Evolutionary conservation across 208 protist genomes (phyloP).

Genomic region (Leishmania amazonensis): DNA sequence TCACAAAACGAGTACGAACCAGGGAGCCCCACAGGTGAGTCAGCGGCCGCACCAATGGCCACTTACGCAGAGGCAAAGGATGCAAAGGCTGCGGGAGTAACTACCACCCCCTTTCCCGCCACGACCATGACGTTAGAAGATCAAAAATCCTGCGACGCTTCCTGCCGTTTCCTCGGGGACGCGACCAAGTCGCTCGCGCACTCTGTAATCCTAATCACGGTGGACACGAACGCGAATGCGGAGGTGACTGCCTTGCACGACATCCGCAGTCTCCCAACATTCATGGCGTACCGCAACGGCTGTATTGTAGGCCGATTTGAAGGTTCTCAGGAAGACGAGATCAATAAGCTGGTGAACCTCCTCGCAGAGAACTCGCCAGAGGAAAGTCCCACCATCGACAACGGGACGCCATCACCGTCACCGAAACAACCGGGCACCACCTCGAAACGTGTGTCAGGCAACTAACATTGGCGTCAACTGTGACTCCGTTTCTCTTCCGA

Average conservation of each 20-base stretch:
- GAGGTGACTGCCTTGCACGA: conserved; percentile 81
- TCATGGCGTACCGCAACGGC: conserved; percentile 78
- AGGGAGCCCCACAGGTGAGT: neutral
- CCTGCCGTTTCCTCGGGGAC: conserved; percentile 28
- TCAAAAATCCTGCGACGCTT: conserved; percentile 19
- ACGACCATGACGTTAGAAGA: conserved; percentile 28
- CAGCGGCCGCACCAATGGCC: neutral
- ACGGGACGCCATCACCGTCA: no score
- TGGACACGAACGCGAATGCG: conserved; percentile 79
- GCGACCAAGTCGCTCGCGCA: conserved; percentile 14
- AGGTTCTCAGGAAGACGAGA: conserved; percentile 59
- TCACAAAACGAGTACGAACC: neutral
- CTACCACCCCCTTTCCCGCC: neutral
- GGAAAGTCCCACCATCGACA: neutral
- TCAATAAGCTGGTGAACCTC: conserved; percentile 49
- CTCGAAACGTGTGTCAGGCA: neutral
- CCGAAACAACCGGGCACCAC: neutral
- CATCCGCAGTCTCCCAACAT: conserved; percentile 87
- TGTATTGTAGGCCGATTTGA: conserved; percentile 71
- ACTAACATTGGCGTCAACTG: neutral
- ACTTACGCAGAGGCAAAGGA: neutral
- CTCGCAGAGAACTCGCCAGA: conserved; percentile 11
- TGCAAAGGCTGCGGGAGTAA: neutral
- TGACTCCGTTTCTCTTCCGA: neutral
- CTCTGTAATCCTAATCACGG: conserved; percentile 52